These are phyloP conservation scores for Xerocomellus chrysenteron DNA, from an alignment of 768 basidiomycete genomes.

Conservation along the genomic window DNA sequence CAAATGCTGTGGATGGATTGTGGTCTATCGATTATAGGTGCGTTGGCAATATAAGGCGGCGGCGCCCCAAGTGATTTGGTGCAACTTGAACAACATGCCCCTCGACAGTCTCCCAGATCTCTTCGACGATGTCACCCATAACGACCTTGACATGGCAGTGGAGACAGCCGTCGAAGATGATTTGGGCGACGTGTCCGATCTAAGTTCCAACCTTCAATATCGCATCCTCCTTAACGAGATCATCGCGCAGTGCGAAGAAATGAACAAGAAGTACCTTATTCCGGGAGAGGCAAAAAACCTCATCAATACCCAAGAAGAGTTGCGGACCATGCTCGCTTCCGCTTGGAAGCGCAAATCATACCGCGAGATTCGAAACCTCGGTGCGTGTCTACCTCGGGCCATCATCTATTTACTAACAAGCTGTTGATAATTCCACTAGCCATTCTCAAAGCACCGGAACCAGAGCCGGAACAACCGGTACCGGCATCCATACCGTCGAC, in stretches of 20 bases:
- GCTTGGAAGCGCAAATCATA: conserved; percentile 4
- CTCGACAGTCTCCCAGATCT: neutral
- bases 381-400: neutral
- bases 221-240: neutral
- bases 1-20: neutral
- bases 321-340: neutral
- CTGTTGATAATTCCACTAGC: neutral
- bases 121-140: neutral
- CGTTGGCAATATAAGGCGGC: neutral
- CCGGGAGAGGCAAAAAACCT: neutral
- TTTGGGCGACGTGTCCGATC: no score
- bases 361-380: conserved; percentile 9
- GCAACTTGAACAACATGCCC: neutral
- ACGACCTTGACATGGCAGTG: neutral
- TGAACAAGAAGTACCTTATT: neutral
- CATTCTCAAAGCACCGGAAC: neutral
- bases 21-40: neutral
- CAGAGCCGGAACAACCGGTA: neutral
- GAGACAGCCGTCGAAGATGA: no score
- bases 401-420: neutral
- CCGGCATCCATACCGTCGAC: no score
- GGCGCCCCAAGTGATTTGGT: no score
- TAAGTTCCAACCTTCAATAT: no score
- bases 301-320: neutral
- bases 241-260: neutral